These are phyloP conservation scores for Groenewaldozyma salmanticensis DNA, from an alignment of 805 yeast genomes.

Conservation along the genomic window DNA sequence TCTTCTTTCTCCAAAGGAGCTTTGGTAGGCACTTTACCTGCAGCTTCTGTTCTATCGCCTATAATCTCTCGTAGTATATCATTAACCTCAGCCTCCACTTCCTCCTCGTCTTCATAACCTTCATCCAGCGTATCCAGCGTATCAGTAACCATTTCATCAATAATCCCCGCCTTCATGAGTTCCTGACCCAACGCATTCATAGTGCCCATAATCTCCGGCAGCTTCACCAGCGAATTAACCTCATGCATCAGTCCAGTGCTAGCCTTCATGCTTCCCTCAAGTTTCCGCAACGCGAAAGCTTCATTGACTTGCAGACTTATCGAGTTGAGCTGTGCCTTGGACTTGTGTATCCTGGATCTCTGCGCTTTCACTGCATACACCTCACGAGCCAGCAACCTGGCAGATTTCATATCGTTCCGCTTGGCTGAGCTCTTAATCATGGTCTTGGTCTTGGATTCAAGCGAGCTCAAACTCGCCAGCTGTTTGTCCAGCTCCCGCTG, in stretches of 20 bases:
- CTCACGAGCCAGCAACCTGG: constrained; percentile 75
- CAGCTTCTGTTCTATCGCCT: constrained; percentile 32
- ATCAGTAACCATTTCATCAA: constrained; percentile 93
- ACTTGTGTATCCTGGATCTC: constrained; percentile 59
- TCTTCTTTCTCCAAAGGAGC: constrained; percentile 6
- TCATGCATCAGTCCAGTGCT: constrained; percentile 82
- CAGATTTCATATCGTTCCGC: constrained; percentile 65
- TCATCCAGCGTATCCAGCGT: constrained; percentile 63
- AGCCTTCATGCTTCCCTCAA: constrained; percentile 71
- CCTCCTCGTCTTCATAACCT: constrained; percentile 36
- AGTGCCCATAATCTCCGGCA: constrained; percentile 73
- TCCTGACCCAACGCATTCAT: constrained; percentile 85
- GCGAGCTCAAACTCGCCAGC: constrained; percentile 44
- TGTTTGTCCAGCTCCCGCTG: constrained; percentile 78
- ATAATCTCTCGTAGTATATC: constrained; percentile 32
- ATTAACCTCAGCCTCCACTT: constrained; percentile 30
- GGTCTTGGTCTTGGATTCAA: constrained; percentile 67
- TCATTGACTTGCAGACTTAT: constrained; percentile 85
- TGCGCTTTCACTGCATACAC: constrained; percentile 64
- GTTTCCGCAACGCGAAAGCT: constrained; percentile 74
- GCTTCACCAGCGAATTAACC: constrained; percentile 62
- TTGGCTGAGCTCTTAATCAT: constrained; percentile 68
- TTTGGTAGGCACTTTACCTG: constrained; percentile 35
- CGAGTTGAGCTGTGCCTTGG: constrained; percentile 79
- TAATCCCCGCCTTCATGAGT: constrained; percentile 55